phyloP scores from a whole-genome alignment of 2,329 filamentous ascomycete genomes.

The Fusarium sp. region DNA sequence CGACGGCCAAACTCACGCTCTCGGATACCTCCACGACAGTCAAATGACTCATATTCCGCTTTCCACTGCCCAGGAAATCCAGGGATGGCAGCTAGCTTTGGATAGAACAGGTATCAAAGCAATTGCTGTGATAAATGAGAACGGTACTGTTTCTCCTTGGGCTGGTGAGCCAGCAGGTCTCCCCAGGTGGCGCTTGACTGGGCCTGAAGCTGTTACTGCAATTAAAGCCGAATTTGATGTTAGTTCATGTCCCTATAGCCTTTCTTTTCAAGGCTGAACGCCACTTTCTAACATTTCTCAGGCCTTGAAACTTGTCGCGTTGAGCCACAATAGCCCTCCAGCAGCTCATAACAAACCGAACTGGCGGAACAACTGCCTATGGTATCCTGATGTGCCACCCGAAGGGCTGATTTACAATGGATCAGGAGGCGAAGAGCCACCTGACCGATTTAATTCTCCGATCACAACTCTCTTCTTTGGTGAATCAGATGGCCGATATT shows the following conservation, averaged over 20 bases:
- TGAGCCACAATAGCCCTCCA: no score
- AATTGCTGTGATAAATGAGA: slow-evolving; percentile 6
- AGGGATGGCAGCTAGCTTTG: slow-evolving; percentile 30
- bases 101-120: slow-evolving; percentile 15
- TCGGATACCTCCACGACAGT: slow-evolving; percentile 23
- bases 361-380: slow-evolving; percentile 22
- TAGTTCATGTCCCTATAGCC: no score
- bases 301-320: slow-evolving; percentile 33
- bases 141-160: slow-evolving; percentile 18
- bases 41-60: neutral
- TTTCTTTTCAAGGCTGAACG: no score
- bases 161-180: slow-evolving; percentile 9
- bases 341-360: no score
- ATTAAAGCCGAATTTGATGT: slow-evolving; percentile 34
- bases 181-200: slow-evolving; percentile 19
- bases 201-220: slow-evolving; percentile 5
- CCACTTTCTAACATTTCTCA: neutral
- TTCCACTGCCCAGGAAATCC: slow-evolving; percentile 8
- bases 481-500: slow-evolving; percentile 2
- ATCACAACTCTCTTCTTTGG: slow-evolving; percentile 20
- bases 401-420: slow-evolving; percentile 12
- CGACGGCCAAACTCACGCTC: neutral
- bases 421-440: slow-evolving; percentile 1
- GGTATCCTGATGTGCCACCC: slow-evolving; percentile 18
- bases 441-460: neutral